Base-by-base conservation (phyloP, 768 basidiomycete species). In the Pleurotus tuber-regium region DNA sequence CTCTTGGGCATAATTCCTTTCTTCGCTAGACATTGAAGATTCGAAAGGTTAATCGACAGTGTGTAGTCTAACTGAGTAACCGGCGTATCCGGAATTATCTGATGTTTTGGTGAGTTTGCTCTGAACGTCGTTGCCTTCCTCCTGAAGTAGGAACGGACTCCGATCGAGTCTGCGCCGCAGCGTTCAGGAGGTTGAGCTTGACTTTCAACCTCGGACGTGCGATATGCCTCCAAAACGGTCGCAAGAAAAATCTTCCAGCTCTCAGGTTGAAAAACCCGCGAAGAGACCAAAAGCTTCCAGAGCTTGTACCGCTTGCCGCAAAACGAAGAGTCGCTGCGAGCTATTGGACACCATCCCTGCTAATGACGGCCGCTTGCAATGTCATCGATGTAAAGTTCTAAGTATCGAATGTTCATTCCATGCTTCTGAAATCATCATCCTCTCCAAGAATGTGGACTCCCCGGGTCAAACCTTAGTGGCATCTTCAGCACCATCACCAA, bases 311-410 rank as follows among this genome's bases (percentile, higher is more conserved):
- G 70, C 72, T 21, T 78, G 76, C 52, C 65, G 76, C n/a, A 68
- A 69, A 51, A 72, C 76, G 56, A 78, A 78, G 50, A 76, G 74
- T 35, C 72, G 76, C 8, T 78, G 77, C 58, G 77, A 79, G 62
- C 64, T 75, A 50, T 67, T 79, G n/a, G 77, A 76, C 18, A 65
- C 63, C n/a, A 59, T 63, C 51, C 61, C 66, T 35, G 55, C 46
- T 2, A 26, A 30, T 14, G 24, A 35, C 11, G 57, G 54, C 14
- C 42, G 43, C 21, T 58, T 71, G 24, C 71, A 74, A 28, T 78
- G 77, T 35, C 77, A 78, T 52, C 72, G 77, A 10, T 78, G 78
- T 57, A 74, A 75, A 57, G 75, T 78, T n/a, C 66, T 79, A 43
- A 65, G 61, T 48, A 63, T 75, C 19, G 48, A 70, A 23, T 78